These are phyloP conservation scores for Deinandra increscens DNA, from an alignment of 129 eudicot genomes.

Conservation along the genomic window DNA sequence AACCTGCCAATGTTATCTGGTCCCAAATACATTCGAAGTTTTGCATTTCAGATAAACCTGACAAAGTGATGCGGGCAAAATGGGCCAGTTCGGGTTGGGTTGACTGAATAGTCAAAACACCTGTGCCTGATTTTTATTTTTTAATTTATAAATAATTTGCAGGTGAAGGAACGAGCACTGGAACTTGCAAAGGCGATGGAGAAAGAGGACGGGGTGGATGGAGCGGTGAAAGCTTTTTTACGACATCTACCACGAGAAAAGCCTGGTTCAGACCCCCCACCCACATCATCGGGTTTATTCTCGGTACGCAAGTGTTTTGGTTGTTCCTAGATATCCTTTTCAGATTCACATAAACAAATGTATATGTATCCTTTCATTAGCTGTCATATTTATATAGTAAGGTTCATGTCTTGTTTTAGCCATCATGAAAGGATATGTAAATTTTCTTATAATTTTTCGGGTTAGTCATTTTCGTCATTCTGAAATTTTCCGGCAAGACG, in stretches of 20 bases:
- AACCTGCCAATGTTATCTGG: no score
- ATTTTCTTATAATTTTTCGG: conserved; percentile 3
- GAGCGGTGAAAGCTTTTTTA: conserved; percentile 86
- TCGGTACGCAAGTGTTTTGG: conserved; percentile 77
- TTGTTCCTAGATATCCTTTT: conserved; percentile 46
- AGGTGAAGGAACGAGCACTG: conserved; percentile 86
- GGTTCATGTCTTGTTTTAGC: conserved; percentile 15
- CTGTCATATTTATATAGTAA: conserved; percentile 2
- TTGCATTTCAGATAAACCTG: no score
- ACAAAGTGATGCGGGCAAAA: no score
- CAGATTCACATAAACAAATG: background rate
- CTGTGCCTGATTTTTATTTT: background rate
- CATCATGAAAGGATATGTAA: conserved; percentile 18
- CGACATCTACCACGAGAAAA: conserved; percentile 67
- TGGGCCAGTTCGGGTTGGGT: background rate
- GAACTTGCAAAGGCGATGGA: conserved; percentile 92
- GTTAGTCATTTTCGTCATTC: background rate
- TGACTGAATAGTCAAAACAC: background rate
- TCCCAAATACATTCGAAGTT: no score
- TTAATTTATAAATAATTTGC: conserved; percentile 5
- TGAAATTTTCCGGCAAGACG: background rate
- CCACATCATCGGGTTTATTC: conserved; percentile 42
- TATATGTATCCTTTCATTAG: conserved; percentile 24
- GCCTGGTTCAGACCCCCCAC: conserved; percentile 42
- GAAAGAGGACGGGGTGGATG: conserved; percentile 88